Evolutionary conservation across 805 yeast species (phyloP).

Genomic region (Spathaspora passalidarum): DNA sequence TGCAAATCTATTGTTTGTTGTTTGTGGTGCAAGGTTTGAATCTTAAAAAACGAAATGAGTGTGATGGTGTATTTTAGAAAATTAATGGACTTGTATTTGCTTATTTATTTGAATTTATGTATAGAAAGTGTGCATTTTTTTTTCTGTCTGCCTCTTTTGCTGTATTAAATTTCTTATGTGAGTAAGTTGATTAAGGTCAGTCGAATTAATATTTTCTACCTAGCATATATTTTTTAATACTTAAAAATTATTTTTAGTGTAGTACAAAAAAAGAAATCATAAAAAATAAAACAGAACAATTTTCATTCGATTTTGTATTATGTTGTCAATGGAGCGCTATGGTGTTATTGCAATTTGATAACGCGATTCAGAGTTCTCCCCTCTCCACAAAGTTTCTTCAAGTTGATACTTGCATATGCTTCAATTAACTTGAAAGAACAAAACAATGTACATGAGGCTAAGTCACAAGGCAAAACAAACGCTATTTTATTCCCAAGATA

Average conservation of each 20-base stretch:
- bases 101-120: neutral
- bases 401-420: no score
- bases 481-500: neutral
- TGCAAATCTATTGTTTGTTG: neutral
- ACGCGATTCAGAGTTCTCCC: no score
- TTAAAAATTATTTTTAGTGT: neutral
- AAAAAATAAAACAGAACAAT: neutral
- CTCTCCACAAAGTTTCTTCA: no score
- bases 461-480: neutral
- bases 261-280: neutral
- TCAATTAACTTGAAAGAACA: no score
- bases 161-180: neutral
- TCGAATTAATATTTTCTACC: neutral
- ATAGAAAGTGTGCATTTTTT: neutral
- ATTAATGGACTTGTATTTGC: neutral
- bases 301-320: neutral
- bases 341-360: no score
- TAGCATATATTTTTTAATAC: neutral
- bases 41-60: neutral
- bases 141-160: neutral
- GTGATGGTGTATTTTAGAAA: neutral
- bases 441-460: no score
- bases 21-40: neutral
- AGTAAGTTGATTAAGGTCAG: neutral
- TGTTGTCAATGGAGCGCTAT: no score